Evolutionary conservation across 2,329 filamentous ascomycete species (phyloP), one percentile per base, ranked within the genome.

Genomic region (Penicillium occitanis): DNA sequence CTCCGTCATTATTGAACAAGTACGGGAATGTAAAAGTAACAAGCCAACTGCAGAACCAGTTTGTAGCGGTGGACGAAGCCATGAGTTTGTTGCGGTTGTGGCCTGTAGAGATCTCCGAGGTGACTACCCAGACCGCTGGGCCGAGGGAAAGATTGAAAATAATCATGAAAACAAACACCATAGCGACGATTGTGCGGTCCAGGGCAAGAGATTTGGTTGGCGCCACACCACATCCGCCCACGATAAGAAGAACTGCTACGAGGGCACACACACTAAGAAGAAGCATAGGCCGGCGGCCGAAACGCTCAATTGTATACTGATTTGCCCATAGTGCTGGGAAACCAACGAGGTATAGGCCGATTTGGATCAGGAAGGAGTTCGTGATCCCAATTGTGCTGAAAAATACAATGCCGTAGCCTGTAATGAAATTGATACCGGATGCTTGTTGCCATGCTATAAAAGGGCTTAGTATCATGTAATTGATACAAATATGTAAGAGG

Each of bases 401-500:
- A 87, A 96, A 95, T 67, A 90, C 87, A 37, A 91, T 92, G 37
- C 91, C 92, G 82, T 89, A 92, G 83, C 92, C 91, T 84, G 93
- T 94, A 84, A 95, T 91, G 81, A 94, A 96, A 85, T 96, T 96
- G 81, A 96, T 90, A 83, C 92, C 91, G 22, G 91, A 93, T 86
- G 86, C 69, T 79, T 91, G 89, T 79, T 91, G 90, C 88, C 53
- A 58, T 58, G 53, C 53, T 58, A 40, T 40, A 40, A 10, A 58
- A 58, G 30, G 8, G 33, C 10, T 40, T 14, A 58, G 33, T 40
- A 2, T 37, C 30, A 25, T 40, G 14, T 11, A 13, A 35, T 22
- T 8, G 4, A 19, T 6, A 22, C 2, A 25, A 42, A 3, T 3
- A 40, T 40, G 17, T 25, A 58, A 7, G 28, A 19, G n/a, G 19